Base-by-base conservation (phyloP, 257 asterid genomes). In the Sherardia arvensis region DNA sequence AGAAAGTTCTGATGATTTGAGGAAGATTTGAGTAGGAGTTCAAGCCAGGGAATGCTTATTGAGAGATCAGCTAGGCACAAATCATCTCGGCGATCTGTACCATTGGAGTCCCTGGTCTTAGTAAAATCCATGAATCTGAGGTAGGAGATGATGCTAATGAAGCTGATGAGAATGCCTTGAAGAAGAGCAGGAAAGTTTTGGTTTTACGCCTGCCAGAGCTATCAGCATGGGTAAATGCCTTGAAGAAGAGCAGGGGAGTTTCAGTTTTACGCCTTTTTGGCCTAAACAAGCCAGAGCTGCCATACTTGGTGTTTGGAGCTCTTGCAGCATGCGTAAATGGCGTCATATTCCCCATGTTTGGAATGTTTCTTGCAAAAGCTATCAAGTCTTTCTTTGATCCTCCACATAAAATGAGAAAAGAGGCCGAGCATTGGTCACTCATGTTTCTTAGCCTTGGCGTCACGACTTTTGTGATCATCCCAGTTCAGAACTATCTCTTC, bases 321-420 rank as follows among this genome's bases (percentile, higher is more conserved):
- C 3, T 87, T 29, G 95, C 85, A 43, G 90, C 95, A 12, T 74
- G 74, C 4, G 58, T 53, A 30, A 77, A 82, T n/a, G 97, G 95
- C 4, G 53, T 87, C 20, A 18, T 79, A 34, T 84, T 85, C 73
- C 97, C 97, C 0, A 3, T 87, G 22, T 90, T 90, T 26, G 95
- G 92, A n/a, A 88, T 90, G 49, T 47, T 87, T 51, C 65, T 90
- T 56, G 84, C 97, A 2, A 33, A 81, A 53, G 88, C 92, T 22
- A 80, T 90, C 60, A 78, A 47, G 61, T 70, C 84, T 7, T 80
- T 90, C 83, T 87, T 56, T 17, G 84, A 87, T 53, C 94, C 95
- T 48, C 87, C 86, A 49, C 60, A 65, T 28, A 21, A 70, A 73
- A 74, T 87, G 43, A 62, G 57, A 32, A 75, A 58, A 15, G 90